A percentile compares a stretch with the other conserved stretches of the same genome.
phyloP scores from a whole-genome alignment of 495 filamentous ascomycete species.

The Sporormia fimetaria region DNA sequence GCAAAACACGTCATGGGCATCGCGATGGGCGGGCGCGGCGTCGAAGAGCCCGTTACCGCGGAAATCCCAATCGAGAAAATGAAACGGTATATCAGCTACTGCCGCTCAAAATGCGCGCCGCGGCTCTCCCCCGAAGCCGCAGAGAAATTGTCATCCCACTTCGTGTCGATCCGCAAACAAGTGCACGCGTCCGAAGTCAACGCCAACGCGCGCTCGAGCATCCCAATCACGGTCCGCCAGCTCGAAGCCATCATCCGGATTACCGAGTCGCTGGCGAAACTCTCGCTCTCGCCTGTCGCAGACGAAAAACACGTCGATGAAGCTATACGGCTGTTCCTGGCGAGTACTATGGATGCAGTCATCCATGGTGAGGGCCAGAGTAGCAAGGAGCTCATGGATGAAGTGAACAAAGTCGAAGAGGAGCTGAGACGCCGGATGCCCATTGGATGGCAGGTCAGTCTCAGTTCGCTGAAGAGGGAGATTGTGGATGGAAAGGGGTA shows the following conservation, averaged over 20 bases:
- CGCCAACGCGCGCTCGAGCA: slow-evolving; percentile 75
- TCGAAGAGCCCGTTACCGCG: slow-evolving; percentile 71
- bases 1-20: slow-evolving; percentile 96
- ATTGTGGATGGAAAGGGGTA: slow-evolving; percentile 83
- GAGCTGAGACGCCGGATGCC: slow-evolving; percentile 81
- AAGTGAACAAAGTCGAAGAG: slow-evolving; percentile 77
- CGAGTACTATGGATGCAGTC: slow-evolving; percentile 95
- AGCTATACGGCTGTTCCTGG: slow-evolving; percentile 93
- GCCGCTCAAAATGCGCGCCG: slow-evolving; percentile 86
- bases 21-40: slow-evolving; percentile 81
- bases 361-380: slow-evolving; percentile 74
- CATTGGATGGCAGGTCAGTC: slow-evolving; percentile 87
- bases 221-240: slow-evolving; percentile 96
- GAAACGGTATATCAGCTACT: slow-evolving; percentile 97
- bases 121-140: slow-evolving; percentile 85
- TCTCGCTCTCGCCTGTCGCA: slow-evolving; percentile 72
- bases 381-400: slow-evolving; percentile 79
- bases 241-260: slow-evolving; percentile 96
- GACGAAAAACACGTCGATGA: slow-evolving; percentile 92
- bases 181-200: slow-evolving; percentile 83
- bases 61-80: slow-evolving; percentile 93
- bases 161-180: slow-evolving; percentile 89
- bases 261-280: slow-evolving; percentile 88
- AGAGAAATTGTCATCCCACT: slow-evolving; percentile 94
- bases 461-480: slow-evolving; percentile 76